These are phyloP conservation scores for Fraxinus baroniana DNA, from an alignment of 305 asterid species.

Conservation along the genomic window DNA sequence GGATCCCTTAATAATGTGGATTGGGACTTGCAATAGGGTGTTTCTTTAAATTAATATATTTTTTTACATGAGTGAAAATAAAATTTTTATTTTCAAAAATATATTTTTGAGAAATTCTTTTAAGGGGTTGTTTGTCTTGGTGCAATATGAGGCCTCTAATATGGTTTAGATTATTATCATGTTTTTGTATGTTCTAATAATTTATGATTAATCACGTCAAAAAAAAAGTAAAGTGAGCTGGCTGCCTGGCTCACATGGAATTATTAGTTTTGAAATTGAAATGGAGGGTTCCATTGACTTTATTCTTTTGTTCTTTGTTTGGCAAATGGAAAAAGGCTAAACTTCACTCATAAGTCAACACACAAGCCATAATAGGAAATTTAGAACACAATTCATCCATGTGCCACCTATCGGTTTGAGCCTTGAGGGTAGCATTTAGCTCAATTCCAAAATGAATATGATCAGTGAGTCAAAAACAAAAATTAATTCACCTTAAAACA, in stretches of 20 bases:
- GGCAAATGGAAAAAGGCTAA: background rate
- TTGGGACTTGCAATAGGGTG: background rate
- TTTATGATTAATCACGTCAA: conserved; percentile 5
- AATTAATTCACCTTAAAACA: background rate
- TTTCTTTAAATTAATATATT: background rate
- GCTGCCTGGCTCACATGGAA: conserved; percentile 17
- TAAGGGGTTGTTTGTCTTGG: background rate
- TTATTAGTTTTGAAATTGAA: background rate
- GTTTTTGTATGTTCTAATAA: background rate
- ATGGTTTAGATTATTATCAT: background rate
- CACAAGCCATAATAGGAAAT: background rate
- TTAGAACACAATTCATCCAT: background rate
- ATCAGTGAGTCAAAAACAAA: background rate
- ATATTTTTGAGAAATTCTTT: background rate
- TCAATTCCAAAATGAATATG: background rate
- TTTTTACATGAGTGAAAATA: background rate
- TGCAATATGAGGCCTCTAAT: background rate
- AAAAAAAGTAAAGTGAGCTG: conserved; percentile 20
- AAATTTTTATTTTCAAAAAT: background rate
- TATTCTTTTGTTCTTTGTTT: conserved; percentile 20
- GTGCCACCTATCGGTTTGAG: background rate
- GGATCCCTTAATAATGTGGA: background rate
- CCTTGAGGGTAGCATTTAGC: background rate
- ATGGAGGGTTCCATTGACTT: conserved; percentile 22
- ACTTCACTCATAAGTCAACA: background rate